Base-by-base conservation (phyloP, 257 asterid genomes). In the Prunella vulgaris region DNA sequence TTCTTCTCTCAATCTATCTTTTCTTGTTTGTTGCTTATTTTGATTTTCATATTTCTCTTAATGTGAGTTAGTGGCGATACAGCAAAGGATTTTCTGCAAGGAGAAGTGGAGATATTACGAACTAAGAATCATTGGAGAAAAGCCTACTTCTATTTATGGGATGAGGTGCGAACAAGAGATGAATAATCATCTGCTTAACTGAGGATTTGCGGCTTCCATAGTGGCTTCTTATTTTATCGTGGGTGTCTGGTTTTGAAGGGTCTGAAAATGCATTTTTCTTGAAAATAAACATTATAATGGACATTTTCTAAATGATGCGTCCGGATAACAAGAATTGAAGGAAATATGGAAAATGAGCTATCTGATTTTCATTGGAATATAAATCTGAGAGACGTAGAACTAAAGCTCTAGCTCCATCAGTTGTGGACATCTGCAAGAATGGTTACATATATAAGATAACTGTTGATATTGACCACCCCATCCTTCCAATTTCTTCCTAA, bases 81-180 rank as follows among this genome's bases (percentile, higher is more conserved):
- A 76, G 82, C 87, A 51, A 83, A 82, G 82, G 94, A 86, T 79
- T 89, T 80, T 83, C 77, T 94, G 71, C 99, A 82, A 69, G 82
- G 78, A 69, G 95, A 91, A 81, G 97, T 94, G 70, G 97, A 94
- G 83, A 80, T 88, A 75, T 79, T 94, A 74, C 84, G 89, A 79
- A 84, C 88, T 46, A 94, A 89, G 80, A 74, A 70, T 49, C 97
- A 94, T 75, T 94, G 99, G 97, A 79, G 87, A 77, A 94, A 94
- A 77, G 99, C 99, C 24, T 94, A 94, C 86, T 94, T 94, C 80
- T 94, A 94, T 75, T 77, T 94, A 82, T 94, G 99, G 99, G 99
- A 94, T 84, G 99, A 94, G 99, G 99, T 94, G 80, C 79, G 88
- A 76, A 78, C 64, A 63, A 21, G 51, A 53, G 56, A 58, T 61